Conservation (phyloP, 768 basidiomycete species). For the Tricholomella constricta region DNA sequence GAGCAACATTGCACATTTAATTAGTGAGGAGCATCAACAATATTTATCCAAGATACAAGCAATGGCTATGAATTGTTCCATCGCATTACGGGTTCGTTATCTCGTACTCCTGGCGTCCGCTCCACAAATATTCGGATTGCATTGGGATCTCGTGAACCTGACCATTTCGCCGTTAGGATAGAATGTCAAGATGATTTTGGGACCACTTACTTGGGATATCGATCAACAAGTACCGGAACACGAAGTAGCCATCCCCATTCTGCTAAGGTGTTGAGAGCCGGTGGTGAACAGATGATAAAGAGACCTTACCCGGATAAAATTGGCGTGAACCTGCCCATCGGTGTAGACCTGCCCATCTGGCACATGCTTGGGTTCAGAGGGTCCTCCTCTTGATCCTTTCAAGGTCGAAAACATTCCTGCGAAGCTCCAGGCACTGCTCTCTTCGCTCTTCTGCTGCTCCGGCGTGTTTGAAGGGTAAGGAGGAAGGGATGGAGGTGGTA, state of each 20-base stretch:
- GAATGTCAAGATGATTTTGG: slow-evolving; percentile 25
- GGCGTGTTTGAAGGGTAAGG: slow-evolving; percentile 29
- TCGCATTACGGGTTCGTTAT: slow-evolving; percentile 71
- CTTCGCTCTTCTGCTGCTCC: slow-evolving; percentile 29
- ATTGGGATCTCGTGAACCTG: slow-evolving; percentile 64
- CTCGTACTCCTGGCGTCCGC: slow-evolving; percentile 62
- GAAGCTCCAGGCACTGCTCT: slow-evolving; percentile 52
- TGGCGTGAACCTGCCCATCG: slow-evolving; percentile 82
- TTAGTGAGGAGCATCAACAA: background rate
- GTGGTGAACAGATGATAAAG: background rate
- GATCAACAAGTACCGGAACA: slow-evolving; percentile 74
- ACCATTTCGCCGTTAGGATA: slow-evolving; percentile 5
- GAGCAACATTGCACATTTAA: too few species aligned
- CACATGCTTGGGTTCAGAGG: slow-evolving; percentile 30
- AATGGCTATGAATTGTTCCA: slow-evolving; percentile 49
- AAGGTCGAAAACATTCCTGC: slow-evolving; percentile 73
- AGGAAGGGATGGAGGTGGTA: slow-evolving; percentile 37
- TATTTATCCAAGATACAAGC: slow-evolving; percentile 18
- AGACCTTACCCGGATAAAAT: slow-evolving; percentile 65
- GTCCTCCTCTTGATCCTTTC: slow-evolving; percentile 37
- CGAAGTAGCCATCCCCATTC: slow-evolving; percentile 78
- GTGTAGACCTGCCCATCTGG: slow-evolving; percentile 50
- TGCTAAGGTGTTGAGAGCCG: slow-evolving; percentile 25
- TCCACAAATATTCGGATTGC: slow-evolving; percentile 73
- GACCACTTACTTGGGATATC: slow-evolving; percentile 73